Evolutionary conservation across 768 basidiomycete species (phyloP).

Genomic region (Leccinum boreale): DNA sequence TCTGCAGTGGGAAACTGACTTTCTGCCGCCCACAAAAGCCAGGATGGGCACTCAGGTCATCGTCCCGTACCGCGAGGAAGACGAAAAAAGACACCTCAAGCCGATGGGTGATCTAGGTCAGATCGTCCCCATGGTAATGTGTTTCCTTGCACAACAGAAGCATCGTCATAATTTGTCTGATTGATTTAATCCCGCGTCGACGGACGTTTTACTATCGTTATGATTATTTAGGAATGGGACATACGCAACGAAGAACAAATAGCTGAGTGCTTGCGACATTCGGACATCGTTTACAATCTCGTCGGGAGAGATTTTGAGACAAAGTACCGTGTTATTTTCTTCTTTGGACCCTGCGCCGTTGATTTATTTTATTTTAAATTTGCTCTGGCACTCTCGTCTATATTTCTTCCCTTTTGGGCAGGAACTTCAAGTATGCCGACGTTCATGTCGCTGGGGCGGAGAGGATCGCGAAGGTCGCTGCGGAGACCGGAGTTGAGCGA

Average conservation of each 20-base stretch:
- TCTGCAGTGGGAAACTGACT: not conserved
- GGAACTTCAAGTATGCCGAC: constrained; percentile 83
- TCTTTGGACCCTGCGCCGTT: constrained; percentile 11
- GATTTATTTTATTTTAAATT: constrained; percentile 9
- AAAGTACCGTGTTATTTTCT: constrained; percentile 57
- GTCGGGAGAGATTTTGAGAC: constrained; percentile 94
- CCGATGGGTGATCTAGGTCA: constrained; percentile 97
- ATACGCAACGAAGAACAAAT: constrained; percentile 87
- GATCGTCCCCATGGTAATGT: constrained; percentile 84
- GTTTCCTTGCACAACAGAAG: constrained; percentile 8
- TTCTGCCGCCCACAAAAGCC: constrained; percentile 41
- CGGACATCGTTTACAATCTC: constrained; percentile 95
- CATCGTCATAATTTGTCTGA: constrained; percentile 20
- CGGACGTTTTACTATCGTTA: not conserved
- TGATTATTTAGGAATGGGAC: constrained; percentile 82
- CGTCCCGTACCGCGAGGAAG: constrained; percentile 92
- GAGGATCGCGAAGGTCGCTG: constrained; percentile 80
- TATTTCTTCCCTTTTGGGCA: constrained; percentile 31
- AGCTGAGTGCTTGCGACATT: constrained; percentile 90
- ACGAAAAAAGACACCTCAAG: constrained; percentile 85
- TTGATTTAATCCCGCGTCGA: constrained; percentile 15
- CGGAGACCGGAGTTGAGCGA: constrained; percentile 72
- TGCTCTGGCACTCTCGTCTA: not conserved
- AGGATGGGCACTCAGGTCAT: constrained; percentile 92
- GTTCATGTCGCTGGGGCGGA: constrained; percentile 83